A percentile compares a stretch with the other conserved stretches of the same genome.
Evolutionary conservation across 345 rosid genomes (phyloP).

Genomic region (Rhodomyrtus tomentosa): DNA sequence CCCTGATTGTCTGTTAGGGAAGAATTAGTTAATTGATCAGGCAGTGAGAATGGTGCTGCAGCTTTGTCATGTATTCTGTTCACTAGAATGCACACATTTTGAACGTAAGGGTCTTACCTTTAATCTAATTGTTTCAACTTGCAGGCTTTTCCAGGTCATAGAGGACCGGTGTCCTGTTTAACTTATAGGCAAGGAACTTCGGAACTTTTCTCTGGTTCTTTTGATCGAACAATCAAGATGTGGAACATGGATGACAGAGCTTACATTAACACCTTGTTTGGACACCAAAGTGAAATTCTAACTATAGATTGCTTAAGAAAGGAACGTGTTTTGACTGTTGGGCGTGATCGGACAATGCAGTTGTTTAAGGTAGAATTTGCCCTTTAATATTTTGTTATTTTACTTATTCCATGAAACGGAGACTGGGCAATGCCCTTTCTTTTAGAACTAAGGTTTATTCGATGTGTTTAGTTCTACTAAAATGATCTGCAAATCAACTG

Average conservation of each 20-base stretch:
- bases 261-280: constrained; percentile 59
- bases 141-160: constrained; percentile 95
- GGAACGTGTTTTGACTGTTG: constrained; percentile 72
- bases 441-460: no score
- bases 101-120: not conserved
- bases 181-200: constrained; percentile 75
- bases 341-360: constrained; percentile 87
- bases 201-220: constrained; percentile 97
- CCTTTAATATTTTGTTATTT: not conserved
- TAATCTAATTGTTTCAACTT: not conserved
- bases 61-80: not conserved
- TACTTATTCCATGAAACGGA: no score
- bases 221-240: constrained; percentile 80
- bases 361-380: constrained; percentile 28
- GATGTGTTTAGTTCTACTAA: not conserved
- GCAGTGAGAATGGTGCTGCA: not conserved
- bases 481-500: not conserved
- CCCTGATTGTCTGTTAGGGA: not conserved
- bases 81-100: not conserved
- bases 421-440: no score
- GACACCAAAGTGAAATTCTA: constrained; percentile 79
- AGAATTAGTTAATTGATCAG: not conserved
- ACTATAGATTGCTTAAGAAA: constrained; percentile 62
- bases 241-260: constrained; percentile 94
- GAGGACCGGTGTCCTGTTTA: constrained; percentile 74